Conservation (phyloP, 345 rosid species). For the Hypericum androsaemum region DNA sequence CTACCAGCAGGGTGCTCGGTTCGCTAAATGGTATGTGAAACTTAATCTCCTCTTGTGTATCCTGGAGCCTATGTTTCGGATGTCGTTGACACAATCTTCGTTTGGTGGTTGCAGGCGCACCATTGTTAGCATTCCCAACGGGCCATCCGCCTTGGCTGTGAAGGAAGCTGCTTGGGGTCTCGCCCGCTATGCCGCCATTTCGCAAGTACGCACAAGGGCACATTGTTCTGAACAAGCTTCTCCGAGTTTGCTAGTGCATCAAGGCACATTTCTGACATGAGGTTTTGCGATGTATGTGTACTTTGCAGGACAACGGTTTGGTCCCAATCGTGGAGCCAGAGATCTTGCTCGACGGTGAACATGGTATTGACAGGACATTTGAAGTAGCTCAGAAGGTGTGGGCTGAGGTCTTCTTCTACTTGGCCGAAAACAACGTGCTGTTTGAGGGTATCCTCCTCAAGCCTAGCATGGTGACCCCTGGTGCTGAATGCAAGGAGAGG, state of each 20-base stretch:
- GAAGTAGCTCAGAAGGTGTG: constrained; percentile 94
- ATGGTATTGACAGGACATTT: constrained; percentile 81
- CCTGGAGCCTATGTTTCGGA: not conserved
- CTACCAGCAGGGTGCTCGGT: constrained; percentile 98
- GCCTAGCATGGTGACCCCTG: constrained; percentile 99
- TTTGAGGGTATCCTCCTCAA: constrained; percentile 95
- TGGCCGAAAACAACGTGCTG: constrained; percentile 91
- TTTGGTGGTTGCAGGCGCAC: constrained; percentile 61
- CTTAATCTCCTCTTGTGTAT: not conserved
- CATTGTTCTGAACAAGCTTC: not conserved
- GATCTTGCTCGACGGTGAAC: constrained; percentile 93
- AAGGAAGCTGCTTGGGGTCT: constrained; percentile 99
- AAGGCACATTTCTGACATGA: constrained; percentile 2
- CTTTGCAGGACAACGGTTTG: constrained; percentile 76
- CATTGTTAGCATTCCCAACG: constrained; percentile 97
- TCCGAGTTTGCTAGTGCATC: not conserved
- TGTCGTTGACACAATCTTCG: not conserved
- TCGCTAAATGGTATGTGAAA: constrained; percentile 74
- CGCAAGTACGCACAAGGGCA: constrained; percentile 42
- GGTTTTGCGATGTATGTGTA: constrained; percentile 3
- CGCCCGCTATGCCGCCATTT: constrained; percentile 89
- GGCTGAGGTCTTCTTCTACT: constrained; percentile 97
- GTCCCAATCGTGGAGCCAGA: constrained; percentile 99
- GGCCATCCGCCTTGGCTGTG: constrained; percentile 88
- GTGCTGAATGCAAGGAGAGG: constrained; percentile 82